phyloP scores from a whole-genome alignment of 2,329 filamentous ascomycete species.

The Eutypa lata region DNA sequence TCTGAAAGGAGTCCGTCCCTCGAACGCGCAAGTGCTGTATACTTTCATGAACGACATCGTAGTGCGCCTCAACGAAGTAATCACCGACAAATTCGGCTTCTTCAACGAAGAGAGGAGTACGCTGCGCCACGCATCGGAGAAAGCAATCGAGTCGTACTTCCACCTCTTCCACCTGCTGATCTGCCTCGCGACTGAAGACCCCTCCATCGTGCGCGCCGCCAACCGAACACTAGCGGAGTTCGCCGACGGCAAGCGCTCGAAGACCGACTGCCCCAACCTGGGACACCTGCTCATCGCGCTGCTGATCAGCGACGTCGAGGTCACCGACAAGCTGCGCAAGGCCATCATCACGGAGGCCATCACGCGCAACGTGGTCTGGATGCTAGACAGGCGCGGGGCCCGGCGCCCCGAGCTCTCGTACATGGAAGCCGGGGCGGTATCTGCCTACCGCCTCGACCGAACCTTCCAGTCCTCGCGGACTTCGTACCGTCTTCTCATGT shows the following conservation, averaged over 20 bases:
- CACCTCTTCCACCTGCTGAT: slow-evolving; percentile 49
- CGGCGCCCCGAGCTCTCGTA: slow-evolving; percentile 42
- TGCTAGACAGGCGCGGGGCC: slow-evolving; percentile 38
- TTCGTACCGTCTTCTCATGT: slow-evolving; percentile 51
- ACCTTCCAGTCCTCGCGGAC: slow-evolving; percentile 45
- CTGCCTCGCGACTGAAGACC: slow-evolving; percentile 39
- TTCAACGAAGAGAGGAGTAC: slow-evolving; percentile 31
- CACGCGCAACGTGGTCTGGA: slow-evolving; percentile 49
- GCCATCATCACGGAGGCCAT: slow-evolving; percentile 46
- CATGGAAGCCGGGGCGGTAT: slow-evolving; percentile 38
- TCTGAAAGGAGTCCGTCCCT: slow-evolving; percentile 14
- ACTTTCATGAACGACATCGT: slow-evolving; percentile 50
- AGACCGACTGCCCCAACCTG: slow-evolving; percentile 42
- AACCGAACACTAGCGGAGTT: slow-evolving; percentile 39
- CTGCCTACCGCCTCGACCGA: slow-evolving; percentile 42
- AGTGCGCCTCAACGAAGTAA: slow-evolving; percentile 43
- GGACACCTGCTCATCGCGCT: slow-evolving; percentile 45
- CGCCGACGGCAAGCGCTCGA: slow-evolving; percentile 35
- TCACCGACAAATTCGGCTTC: slow-evolving; percentile 27
- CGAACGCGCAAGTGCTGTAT: slow-evolving; percentile 36
- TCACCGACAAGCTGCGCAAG: slow-evolving; percentile 36
- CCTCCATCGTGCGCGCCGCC: slow-evolving; percentile 33
- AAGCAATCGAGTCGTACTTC: slow-evolving; percentile 52
- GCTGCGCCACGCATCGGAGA: slow-evolving; percentile 46
- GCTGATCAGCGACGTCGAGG: slow-evolving; percentile 41